phyloP scores from a whole-genome alignment of 2,329 filamentous ascomycete species.

The Hortaea sp. region DNA sequence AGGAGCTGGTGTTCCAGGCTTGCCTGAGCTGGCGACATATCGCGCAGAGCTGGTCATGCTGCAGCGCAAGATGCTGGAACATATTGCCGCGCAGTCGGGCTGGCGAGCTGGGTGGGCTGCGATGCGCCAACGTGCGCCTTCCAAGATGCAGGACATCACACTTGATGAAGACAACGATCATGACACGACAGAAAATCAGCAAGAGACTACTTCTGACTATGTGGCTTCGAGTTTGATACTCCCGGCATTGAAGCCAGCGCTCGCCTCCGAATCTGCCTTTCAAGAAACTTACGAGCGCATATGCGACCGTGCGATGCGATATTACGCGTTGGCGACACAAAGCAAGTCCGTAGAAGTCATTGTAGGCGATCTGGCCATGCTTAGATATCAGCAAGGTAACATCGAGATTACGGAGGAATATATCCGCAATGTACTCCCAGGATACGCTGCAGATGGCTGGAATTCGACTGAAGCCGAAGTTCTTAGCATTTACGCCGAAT shows the following conservation, averaged over 20 bases:
- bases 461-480: slow-evolving; percentile 69
- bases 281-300: slow-evolving; percentile 45
- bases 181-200: neutral
- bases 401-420: slow-evolving; percentile 63
- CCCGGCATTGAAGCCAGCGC: slow-evolving; percentile 15
- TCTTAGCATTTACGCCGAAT: slow-evolving; percentile 75
- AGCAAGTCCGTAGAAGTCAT: slow-evolving; percentile 66
- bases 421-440: slow-evolving; percentile 67
- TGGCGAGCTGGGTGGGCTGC: slow-evolving; percentile 69
- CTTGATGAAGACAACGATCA: slow-evolving; percentile 21
- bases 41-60: slow-evolving; percentile 74
- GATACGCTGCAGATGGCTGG: slow-evolving; percentile 73
- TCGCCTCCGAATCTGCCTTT: slow-evolving; percentile 29
- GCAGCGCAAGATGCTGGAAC: slow-evolving; percentile 69
- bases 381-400: slow-evolving; percentile 63
- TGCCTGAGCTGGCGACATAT: slow-evolving; percentile 72
- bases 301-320: slow-evolving; percentile 74
- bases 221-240: neutral
- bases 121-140: slow-evolving; percentile 12
- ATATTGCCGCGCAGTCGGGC: slow-evolving; percentile 57
- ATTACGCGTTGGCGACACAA: slow-evolving; percentile 72
- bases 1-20: slow-evolving; percentile 31
- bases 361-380: slow-evolving; percentile 73
- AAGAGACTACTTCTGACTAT: neutral
- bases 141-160: slow-evolving; percentile 27